These are phyloP conservation scores for Crithidia fasciculata DNA, from an alignment of 208 protist genomes.

Conservation along the genomic window DNA sequence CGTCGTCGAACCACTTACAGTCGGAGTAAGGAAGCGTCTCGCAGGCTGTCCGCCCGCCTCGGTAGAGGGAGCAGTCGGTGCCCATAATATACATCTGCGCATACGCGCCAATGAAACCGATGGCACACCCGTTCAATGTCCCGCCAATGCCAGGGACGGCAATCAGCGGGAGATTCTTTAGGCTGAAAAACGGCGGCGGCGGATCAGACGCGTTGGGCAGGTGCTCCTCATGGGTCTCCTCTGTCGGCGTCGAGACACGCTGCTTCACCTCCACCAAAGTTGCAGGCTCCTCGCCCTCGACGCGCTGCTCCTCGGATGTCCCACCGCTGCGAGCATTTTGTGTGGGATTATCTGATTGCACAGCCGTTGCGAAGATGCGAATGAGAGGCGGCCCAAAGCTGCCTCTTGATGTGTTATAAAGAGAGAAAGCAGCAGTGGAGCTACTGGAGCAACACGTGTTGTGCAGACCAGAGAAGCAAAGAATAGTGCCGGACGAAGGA, in stretches of 20 bases:
- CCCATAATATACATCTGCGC: conserved; percentile 50
- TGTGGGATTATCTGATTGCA: conserved; percentile 7
- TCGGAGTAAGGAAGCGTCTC: conserved; percentile 46
- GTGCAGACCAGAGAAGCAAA: no score
- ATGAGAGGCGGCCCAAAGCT: conserved; percentile 1
- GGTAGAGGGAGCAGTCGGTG: conserved; percentile 64
- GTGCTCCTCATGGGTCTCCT: conserved; percentile 6
- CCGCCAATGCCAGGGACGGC: conserved; percentile 48
- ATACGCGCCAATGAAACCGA: conserved; percentile 79
- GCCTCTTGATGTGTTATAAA: background rate
- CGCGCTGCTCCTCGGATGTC: background rate
- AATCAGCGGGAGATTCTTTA: conserved; percentile 8
- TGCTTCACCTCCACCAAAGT: conserved; percentile 10
- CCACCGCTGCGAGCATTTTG: conserved; percentile 2
- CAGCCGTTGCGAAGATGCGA: conserved; percentile 5
- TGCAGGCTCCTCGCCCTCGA: background rate
- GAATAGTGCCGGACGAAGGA: no score
- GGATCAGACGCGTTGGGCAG: background rate
- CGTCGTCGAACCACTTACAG: conserved; percentile 45
- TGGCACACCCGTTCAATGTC: conserved; percentile 65
- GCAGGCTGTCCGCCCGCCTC: conserved; percentile 27
- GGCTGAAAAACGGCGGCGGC: conserved; percentile 14
- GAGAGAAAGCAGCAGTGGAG: background rate
- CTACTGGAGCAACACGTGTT: no score
- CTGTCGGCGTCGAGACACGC: background rate